Percentiles rank a stretch among this genome's conserved stretches.
phyloP scores from a whole-genome alignment of 2,329 filamentous ascomycete genomes.

The Paracoccidioides lutzii region DNA sequence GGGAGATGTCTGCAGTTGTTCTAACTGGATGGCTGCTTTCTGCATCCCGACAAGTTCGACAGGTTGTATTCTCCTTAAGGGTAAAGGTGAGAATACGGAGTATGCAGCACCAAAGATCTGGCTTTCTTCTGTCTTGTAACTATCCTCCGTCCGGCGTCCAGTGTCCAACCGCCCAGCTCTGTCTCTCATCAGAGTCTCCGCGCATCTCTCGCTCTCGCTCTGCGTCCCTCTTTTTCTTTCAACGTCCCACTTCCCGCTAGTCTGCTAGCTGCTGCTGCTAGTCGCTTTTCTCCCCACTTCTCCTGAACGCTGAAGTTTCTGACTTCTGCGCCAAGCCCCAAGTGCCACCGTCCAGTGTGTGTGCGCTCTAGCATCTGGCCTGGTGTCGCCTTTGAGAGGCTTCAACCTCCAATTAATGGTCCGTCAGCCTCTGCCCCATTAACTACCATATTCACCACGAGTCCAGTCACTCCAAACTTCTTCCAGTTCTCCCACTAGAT shows the following conservation, averaged over 20 bases:
- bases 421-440: too few species aligned
- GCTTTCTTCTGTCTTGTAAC: background rate
- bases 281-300: background rate
- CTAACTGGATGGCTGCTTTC: background rate
- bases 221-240: background rate
- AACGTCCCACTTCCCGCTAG: background rate
- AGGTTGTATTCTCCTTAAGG: background rate
- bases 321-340: background rate
- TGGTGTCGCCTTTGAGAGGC: too few species aligned
- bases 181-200: background rate
- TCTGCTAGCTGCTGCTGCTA: background rate
- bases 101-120: background rate
- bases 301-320: background rate
- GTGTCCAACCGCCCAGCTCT: background rate
- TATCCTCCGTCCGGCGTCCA: background rate
- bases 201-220: background rate
- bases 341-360: background rate
- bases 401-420: too few species aligned
- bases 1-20: background rate
- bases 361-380: background rate
- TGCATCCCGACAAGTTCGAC: background rate
- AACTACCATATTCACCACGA: too few species aligned
- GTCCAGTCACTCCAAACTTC: too few species aligned
- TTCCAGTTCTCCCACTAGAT: background rate
- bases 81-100: background rate